Percentiles rank a stretch among this genome's conserved stretches.
phyloP scores from a whole-genome alignment of 768 basidiomycete genomes.

The Suillus occidentalis region DNA sequence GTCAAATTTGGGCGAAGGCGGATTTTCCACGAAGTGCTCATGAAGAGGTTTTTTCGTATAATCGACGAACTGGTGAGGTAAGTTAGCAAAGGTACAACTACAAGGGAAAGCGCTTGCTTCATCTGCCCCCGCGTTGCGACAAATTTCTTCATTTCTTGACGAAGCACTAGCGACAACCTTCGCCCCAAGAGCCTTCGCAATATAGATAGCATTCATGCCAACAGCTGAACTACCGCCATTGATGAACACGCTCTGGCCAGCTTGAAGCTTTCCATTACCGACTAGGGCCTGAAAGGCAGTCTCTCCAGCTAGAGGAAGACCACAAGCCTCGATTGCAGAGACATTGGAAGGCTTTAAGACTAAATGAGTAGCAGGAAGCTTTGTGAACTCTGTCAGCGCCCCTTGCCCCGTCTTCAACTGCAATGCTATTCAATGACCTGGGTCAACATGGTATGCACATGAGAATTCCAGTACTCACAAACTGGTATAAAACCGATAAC shows the following conservation, averaged over 20 bases:
- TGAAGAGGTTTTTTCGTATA: slow-evolving; percentile 55
- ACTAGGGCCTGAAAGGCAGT: slow-evolving; percentile 62
- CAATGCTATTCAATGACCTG: slow-evolving; percentile 21
- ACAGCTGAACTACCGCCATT: slow-evolving; percentile 72
- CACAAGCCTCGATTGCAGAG: slow-evolving; percentile 57
- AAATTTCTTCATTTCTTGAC: slow-evolving; percentile 55
- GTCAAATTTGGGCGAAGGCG: slow-evolving; percentile 53
- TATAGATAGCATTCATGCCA: slow-evolving; percentile 69
- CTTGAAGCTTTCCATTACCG: slow-evolving; percentile 47
- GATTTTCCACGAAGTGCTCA: slow-evolving; percentile 43
- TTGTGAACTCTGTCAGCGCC: slow-evolving; percentile 55
- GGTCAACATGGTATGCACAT: neutral
- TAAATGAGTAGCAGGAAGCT: slow-evolving; percentile 36
- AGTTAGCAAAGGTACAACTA: neutral
- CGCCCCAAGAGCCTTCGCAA: slow-evolving; percentile 66
- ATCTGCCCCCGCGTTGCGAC: slow-evolving; percentile 63
- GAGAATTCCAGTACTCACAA: slow-evolving; percentile 25
- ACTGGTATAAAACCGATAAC: slow-evolving; percentile 58
- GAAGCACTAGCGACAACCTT: slow-evolving; percentile 61
- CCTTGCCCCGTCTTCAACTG: slow-evolving; percentile 47
- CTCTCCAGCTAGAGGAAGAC: slow-evolving; percentile 54
- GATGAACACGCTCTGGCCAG: slow-evolving; percentile 61
- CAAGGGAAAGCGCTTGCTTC: slow-evolving; percentile 40
- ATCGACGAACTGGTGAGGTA: slow-evolving; percentile 50
- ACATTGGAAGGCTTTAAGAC: slow-evolving; percentile 44